phyloP scores from a whole-genome alignment of 2,329 filamentous ascomycete genomes.

The Diaporthe citriasiana region DNA sequence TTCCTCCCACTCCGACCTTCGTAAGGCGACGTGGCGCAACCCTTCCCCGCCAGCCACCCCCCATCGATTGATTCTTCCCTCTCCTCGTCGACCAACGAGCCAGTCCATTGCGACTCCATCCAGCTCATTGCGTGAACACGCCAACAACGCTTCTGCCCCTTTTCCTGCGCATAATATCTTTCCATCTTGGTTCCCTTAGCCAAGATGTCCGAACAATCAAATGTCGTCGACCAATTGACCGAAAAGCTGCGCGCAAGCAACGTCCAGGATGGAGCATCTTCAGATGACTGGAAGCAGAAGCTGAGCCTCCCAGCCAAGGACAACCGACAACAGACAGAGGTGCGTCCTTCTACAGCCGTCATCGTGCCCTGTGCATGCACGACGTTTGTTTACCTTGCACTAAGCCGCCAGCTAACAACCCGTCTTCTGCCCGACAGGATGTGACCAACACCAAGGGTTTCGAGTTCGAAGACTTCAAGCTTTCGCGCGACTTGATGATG shows the following conservation, averaged over 20 bases:
- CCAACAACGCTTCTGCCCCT: not conserved
- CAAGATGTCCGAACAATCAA: constrained; percentile 39
- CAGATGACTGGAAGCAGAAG: constrained; percentile 77
- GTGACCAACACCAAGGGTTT: constrained; percentile 98
- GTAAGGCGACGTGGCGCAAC: constrained; percentile 35
- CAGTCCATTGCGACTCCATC: constrained; percentile 21
- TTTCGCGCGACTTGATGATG: constrained; percentile 97
- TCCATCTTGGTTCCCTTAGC: constrained; percentile 28
- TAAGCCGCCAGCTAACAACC: constrained; percentile 22
- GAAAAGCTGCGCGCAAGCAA: constrained; percentile 41
- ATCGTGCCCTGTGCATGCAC: not conserved
- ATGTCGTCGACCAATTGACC: constrained; percentile 41
- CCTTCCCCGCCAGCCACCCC: constrained; percentile 32
- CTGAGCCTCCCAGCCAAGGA: constrained; percentile 82
- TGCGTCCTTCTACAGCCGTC: constrained; percentile 52
- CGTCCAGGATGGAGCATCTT: constrained; percentile 35
- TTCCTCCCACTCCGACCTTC: not conserved
- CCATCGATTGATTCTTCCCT: constrained; percentile 3
- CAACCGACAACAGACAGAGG: constrained; percentile 85
- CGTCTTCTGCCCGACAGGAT: constrained; percentile 74
- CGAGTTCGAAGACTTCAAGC: constrained; percentile 96
- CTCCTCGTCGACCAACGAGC: constrained; percentile 13
- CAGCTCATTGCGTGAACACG: constrained; percentile 5
- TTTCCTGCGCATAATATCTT: constrained; percentile 8
- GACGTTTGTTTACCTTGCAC: not conserved